phyloP scores from a whole-genome alignment of 1,284 basidiomycete genomes.

The Cystobasidium sp. region DNA sequence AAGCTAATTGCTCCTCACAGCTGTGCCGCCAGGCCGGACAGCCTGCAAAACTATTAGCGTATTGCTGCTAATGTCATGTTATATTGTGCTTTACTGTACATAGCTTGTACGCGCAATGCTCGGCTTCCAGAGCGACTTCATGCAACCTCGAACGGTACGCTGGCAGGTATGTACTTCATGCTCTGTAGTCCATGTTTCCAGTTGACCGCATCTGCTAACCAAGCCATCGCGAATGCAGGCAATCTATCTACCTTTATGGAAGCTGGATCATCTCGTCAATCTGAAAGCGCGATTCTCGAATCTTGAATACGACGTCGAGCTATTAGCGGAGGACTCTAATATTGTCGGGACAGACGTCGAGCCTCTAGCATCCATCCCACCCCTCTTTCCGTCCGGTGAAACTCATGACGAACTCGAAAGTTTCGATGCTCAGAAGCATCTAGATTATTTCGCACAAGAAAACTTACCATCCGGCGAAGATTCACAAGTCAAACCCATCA shows the following conservation, averaged over 20 bases:
- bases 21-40: too few relatives aligned
- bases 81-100: too few relatives aligned
- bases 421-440: slow-evolving; percentile 19
- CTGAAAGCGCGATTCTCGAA: slow-evolving; percentile 3
- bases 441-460: neutral
- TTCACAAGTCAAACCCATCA: neutral
- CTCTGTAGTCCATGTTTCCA: neutral
- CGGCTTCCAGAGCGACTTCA: neutral
- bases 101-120: neutral
- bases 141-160: neutral
- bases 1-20: neutral
- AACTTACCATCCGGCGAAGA: neutral
- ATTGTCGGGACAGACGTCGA: slow-evolving; percentile 10
- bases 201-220: neutral
- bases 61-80: too few relatives aligned
- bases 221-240: slow-evolving; percentile 9
- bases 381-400: neutral
- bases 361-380: neutral
- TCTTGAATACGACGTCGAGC: neutral
- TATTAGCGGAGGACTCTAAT: neutral
- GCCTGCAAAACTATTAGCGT: too few relatives aligned
- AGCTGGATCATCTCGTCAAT: neutral
- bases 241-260: slow-evolving; percentile 28
- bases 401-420: neutral
- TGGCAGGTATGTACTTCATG: neutral